These are phyloP conservation scores for Cyberlindnera xylosilytica DNA, from an alignment of 805 yeast genomes.

Conservation along the genomic window DNA sequence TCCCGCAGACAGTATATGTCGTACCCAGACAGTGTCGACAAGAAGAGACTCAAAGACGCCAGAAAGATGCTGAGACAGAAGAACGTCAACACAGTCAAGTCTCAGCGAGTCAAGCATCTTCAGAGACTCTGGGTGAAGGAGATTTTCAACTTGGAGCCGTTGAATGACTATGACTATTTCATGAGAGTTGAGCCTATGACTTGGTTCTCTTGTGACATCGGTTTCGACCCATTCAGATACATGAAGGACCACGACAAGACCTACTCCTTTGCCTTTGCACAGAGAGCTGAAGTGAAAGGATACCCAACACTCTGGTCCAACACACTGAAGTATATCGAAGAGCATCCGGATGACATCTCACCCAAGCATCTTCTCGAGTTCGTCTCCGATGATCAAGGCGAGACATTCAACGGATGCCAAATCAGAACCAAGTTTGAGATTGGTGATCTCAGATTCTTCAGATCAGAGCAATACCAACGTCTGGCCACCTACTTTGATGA, in stretches of 20 bases:
- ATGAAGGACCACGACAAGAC: slow-evolving; percentile 50
- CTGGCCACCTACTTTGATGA: slow-evolving; percentile 67
- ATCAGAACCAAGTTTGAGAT: slow-evolving; percentile 88
- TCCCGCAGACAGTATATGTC: slow-evolving; percentile 48
- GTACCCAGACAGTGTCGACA: slow-evolving; percentile 23
- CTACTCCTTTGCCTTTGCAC: slow-evolving; percentile 66
- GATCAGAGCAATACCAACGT: slow-evolving; percentile 61
- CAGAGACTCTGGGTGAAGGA: slow-evolving; percentile 46
- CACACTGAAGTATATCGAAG: slow-evolving; percentile 59
- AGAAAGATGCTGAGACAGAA: slow-evolving; percentile 39
- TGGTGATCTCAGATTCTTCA: slow-evolving; percentile 70
- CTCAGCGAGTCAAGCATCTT: slow-evolving; percentile 56
- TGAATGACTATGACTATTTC: slow-evolving; percentile 46
- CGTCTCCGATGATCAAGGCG: slow-evolving; percentile 67
- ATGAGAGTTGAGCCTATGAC: slow-evolving; percentile 49
- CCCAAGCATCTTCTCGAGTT: slow-evolving; percentile 65
- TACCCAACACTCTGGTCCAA: slow-evolving; percentile 76
- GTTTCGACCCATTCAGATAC: slow-evolving; percentile 44
- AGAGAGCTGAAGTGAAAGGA: slow-evolving; percentile 64
- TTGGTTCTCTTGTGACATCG: slow-evolving; percentile 43
- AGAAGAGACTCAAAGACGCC: slow-evolving; percentile 18
- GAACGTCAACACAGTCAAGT: slow-evolving; percentile 49
- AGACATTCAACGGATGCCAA: slow-evolving; percentile 78
- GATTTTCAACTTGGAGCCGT: slow-evolving; percentile 40
- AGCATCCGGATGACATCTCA: slow-evolving; percentile 56